Conservation (phyloP, 2,329 filamentous ascomycete species). For the Penicillium sp. region DNA sequence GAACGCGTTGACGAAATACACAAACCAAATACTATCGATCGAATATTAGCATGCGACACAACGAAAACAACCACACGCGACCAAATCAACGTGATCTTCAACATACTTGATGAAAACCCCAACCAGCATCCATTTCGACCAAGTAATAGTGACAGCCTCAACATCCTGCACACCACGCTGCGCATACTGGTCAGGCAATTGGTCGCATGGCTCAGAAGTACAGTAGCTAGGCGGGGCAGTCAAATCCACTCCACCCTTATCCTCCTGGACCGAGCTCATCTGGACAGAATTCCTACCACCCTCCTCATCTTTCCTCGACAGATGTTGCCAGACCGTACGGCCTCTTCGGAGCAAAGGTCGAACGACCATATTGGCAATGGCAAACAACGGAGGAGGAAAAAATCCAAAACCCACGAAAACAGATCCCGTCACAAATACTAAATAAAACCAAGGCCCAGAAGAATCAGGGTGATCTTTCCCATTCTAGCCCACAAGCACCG, state of each 20-base stretch:
- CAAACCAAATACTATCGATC: conserved; percentile 41
- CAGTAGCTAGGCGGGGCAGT: not conserved
- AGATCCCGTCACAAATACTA: not conserved
- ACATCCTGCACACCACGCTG: conserved; percentile 44
- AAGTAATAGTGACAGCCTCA: conserved; percentile 48
- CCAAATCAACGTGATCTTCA: not conserved
- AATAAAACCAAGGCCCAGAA: not conserved
- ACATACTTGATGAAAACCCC: conserved; percentile 42
- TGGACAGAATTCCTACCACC: not conserved
- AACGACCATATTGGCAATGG: not conserved
- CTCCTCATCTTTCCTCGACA: not conserved
- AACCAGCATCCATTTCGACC: conserved; percentile 43
- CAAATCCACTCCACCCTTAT: not conserved
- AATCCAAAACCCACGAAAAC: not conserved
- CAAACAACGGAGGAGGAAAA: not conserved
- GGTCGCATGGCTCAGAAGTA: not conserved
- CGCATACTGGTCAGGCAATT: not conserved
- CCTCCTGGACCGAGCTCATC: not conserved
- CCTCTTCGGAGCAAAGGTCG: conserved; percentile 6
- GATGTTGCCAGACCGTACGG: conserved; percentile 5
- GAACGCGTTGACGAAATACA: conserved; percentile 46
- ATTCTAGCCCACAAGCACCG: conserved; percentile 7
- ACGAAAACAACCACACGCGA: not conserved
- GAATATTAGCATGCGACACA: not conserved
- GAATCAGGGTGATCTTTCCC: not conserved